Conservation (phyloP, 306 rosid species). For the Medicago lupulina region DNA sequence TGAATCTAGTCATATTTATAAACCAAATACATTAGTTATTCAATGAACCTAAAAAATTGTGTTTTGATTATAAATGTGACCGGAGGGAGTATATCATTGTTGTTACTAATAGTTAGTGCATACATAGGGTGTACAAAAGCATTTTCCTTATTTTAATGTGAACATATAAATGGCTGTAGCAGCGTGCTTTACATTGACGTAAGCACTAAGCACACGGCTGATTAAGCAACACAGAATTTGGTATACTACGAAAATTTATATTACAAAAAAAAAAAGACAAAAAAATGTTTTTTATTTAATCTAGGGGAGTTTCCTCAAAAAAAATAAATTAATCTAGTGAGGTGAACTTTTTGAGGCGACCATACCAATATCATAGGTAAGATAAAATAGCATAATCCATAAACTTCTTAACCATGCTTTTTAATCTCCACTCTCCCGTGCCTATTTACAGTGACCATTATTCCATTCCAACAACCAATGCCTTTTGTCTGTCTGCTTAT, state of each 20-base stretch:
- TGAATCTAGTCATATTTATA: no score
- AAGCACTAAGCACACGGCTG: neutral
- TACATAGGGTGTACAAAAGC: no score
- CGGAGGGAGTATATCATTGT: no score
- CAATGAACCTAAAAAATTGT: no score
- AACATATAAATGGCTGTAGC: neutral
- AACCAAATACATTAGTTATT: no score
- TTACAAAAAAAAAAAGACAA: no score
- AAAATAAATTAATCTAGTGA: neutral
- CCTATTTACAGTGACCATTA: constrained; percentile 50
- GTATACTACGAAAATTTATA: no score
- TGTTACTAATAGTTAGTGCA: no score
- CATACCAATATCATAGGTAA: constrained; percentile 36
- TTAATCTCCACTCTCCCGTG: constrained; percentile 57
- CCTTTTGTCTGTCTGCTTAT: constrained; percentile 47
- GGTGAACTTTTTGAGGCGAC: constrained; percentile 18
- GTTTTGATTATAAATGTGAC: no score
- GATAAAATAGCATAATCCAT: constrained; percentile 1
- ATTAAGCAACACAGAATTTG: neutral
- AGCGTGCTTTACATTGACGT: neutral
- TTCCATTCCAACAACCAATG: constrained; percentile 49
- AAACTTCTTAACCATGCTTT: constrained; percentile 44
- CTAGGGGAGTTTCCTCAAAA: neutral
- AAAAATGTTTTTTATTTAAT: no score
- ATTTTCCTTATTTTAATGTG: no score